These are phyloP conservation scores for Xerocomus potaroensis DNA, from an alignment of 768 basidiomycete species.

Conservation along the genomic window DNA sequence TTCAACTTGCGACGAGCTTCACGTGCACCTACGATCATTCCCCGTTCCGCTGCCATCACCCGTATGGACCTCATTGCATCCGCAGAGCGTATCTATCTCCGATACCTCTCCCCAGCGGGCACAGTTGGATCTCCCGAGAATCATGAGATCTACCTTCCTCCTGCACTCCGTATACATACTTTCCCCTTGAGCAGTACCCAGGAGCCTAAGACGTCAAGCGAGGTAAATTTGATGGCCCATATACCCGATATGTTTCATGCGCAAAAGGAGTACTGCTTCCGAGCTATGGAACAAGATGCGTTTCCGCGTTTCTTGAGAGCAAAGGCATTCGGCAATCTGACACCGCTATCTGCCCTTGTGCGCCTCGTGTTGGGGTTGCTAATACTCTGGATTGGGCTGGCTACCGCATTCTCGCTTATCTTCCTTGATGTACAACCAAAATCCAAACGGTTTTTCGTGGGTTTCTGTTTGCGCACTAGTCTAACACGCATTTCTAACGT, in stretches of 20 bases:
- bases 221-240: slow-evolving; percentile 76
- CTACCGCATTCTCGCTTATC: slow-evolving; percentile 84
- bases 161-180: slow-evolving; percentile 82
- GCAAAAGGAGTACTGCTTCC: slow-evolving; percentile 97
- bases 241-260: slow-evolving; percentile 96
- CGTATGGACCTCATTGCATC: slow-evolving; percentile 87
- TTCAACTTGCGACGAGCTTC: slow-evolving; percentile 76
- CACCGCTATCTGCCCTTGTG: slow-evolving; percentile 84
- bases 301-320: slow-evolving; percentile 92
- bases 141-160: slow-evolving; percentile 97
- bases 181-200: slow-evolving; percentile 80
- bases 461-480: slow-evolving; percentile 33
- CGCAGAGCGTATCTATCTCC: slow-evolving; percentile 93
- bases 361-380: slow-evolving; percentile 82
- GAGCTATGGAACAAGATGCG: slow-evolving; percentile 93
- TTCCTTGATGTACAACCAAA: slow-evolving; percentile 94
- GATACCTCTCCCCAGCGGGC: slow-evolving; percentile 84
- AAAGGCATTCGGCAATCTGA: slow-evolving; percentile 98
- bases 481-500: slow-evolving; percentile 1
- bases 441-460: slow-evolving; percentile 89
- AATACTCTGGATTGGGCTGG: slow-evolving; percentile 92
- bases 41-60: slow-evolving; percentile 85
- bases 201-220: slow-evolving; percentile 64
- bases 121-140: slow-evolving; percentile 78
- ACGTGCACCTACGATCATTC: slow-evolving; percentile 91